Evolutionary conservation across 208 protist genomes (phyloP), one percentile per base, ranked within the genome.

Genomic region (Trypanosoma brucei): DNA sequence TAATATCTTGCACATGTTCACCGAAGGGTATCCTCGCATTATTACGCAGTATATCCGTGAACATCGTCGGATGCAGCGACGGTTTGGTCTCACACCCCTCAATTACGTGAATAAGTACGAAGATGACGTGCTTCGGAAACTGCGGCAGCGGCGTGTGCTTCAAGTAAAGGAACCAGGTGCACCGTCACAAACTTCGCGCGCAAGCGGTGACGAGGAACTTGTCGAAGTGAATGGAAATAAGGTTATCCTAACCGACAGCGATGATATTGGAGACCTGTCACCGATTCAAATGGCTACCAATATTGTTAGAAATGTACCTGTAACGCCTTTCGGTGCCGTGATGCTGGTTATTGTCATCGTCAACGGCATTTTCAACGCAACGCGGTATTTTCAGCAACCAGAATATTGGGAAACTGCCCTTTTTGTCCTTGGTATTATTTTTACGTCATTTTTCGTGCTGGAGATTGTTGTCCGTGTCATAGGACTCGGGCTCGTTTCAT

Each of bases 1-100:
- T 44, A 93, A 93, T 71, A 93, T 95, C 9, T 55, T 86, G n/a
- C 90, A 95, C 76, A 95, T 95, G 86, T 90, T 90, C 79, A 91
- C 83, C 38, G 85, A 93, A 62, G 90, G 86, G 56, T 95, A 93
- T 59, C 89, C 89, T 14, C 86, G 86, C 59, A 90, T 95, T 75
- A 65, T 95, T 51, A 82, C 86, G 38, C 84, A 86, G 64, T 95
- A 95, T 76, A 72, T 95, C n/a, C 92, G 85, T 83, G 83, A 95
- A 75, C 82, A 93, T 64, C 67, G 67, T 37, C 59, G 74, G 44
- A 85, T 92, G 84, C 79, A 84, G 72, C 70, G 76, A 49, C 75
- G 76, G 53, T 91, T 89, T 76, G 83, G 84, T 39, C 78, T 92
- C 55, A 64, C 62, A 13, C 86, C 89, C 38, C 58, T 93, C 33